Percentiles rank a stretch among this genome's conserved stretches.
Conservation (phyloP, 73 alveolate genomes). For the Paramecium bursaria region DNA sequence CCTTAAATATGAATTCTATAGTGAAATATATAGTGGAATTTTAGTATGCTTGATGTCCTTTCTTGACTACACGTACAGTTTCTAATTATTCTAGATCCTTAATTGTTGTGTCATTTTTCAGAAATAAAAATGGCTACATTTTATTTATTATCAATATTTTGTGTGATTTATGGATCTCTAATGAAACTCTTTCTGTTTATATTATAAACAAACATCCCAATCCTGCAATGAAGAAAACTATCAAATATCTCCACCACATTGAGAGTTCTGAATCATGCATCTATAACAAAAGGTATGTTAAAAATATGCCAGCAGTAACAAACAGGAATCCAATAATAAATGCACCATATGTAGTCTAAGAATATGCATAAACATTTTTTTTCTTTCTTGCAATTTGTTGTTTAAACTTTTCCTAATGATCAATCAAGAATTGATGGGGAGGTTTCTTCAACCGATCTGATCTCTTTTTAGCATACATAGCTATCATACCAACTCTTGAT, state of each 20-base stretch:
- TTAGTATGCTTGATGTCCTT: constrained; percentile 26
- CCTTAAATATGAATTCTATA: constrained; percentile 19
- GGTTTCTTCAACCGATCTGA: neutral
- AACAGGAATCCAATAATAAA: constrained; percentile 33
- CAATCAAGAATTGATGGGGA: constrained; percentile 36
- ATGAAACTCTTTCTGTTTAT: neutral
- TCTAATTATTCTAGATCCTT: constrained; percentile 44
- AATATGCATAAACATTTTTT: constrained; percentile 13
- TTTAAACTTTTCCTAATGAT: constrained; percentile 32
- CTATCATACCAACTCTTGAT: constrained; percentile 50
- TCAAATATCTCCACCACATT: constrained; percentile 54
- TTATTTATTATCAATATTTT: constrained; percentile 3
- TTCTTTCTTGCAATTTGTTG: neutral
- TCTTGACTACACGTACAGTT: neutral
- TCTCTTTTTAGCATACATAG: constrained; percentile 36
- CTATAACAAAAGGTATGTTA: neutral
- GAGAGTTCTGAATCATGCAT: constrained; percentile 6
- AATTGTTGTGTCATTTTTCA: constrained; percentile 8
- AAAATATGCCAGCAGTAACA: constrained; percentile 18
- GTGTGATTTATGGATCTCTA: constrained; percentile 18
- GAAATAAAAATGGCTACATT: constrained; percentile 31
- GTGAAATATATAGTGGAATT: neutral
- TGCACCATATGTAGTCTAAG: constrained; percentile 32
- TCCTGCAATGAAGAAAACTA: neutral
- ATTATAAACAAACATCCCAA: constrained; percentile 20